These are phyloP conservation scores for Eucalyptus tenuipes DNA, from an alignment of 345 rosid species.

Conservation along the genomic window DNA sequence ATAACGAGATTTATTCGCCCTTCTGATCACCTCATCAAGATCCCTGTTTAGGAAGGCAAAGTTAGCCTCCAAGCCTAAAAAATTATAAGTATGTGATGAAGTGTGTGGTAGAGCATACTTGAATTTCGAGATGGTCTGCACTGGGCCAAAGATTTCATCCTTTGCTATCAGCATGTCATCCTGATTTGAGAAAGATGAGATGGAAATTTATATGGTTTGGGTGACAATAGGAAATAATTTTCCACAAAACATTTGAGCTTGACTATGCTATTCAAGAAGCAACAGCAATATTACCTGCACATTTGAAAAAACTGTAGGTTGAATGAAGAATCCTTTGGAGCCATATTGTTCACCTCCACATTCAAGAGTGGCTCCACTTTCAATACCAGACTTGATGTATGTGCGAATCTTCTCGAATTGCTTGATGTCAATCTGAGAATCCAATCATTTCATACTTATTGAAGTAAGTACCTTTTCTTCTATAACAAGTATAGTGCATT, in stretches of 20 bases:
- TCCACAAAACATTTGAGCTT: not conserved
- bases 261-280: not conserved
- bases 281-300: slow-evolving; percentile 37
- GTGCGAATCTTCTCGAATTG: slow-evolving; percentile 59
- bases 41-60: slow-evolving; percentile 24
- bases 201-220: not conserved
- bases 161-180: slow-evolving; percentile 88
- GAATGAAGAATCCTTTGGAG: slow-evolving; percentile 60
- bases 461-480: not conserved
- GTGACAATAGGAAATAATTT: not conserved
- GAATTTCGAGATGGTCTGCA: slow-evolving; percentile 79
- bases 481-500: not conserved
- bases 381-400: slow-evolving; percentile 64
- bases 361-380: slow-evolving; percentile 86
- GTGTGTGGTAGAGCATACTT: slow-evolving; percentile 18
- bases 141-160: slow-evolving; percentile 97
- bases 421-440: slow-evolving; percentile 47
- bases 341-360: slow-evolving; percentile 70
- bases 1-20: slow-evolving; percentile 43
- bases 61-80: not conserved
- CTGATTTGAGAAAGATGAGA: slow-evolving; percentile 11
- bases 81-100: not conserved
- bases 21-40: slow-evolving; percentile 50
- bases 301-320: slow-evolving; percentile 93
- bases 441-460: not conserved